Percentiles rank a stretch among this genome's conserved stretches.
Evolutionary conservation across 1,284 basidiomycete species (phyloP).

Genomic region (Cutaneotrichosporon daszewskae): DNA sequence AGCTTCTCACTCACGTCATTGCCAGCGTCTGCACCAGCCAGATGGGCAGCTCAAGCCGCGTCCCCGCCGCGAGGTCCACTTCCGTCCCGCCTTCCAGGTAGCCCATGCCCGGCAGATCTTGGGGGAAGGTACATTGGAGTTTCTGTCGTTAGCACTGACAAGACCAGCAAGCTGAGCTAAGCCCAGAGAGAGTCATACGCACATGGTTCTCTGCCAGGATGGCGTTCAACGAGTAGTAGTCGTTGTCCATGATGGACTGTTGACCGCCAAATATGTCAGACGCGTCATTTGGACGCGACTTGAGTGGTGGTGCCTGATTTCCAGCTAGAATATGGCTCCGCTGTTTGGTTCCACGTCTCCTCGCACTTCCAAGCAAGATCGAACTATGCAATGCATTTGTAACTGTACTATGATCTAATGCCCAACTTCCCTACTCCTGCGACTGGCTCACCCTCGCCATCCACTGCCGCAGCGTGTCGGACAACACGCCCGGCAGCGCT

Average conservation of each 20-base stretch:
- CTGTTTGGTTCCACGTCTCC: no score
- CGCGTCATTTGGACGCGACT: constrained; percentile 5
- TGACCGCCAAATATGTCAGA: not conserved
- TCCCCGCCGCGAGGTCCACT: constrained; percentile 64
- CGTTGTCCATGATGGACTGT: constrained; percentile 76
- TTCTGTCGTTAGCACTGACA: constrained; percentile 53
- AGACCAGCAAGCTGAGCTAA: not conserved
- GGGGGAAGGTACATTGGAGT: constrained; percentile 81
- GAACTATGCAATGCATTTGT: constrained; percentile 8
- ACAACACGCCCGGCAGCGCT: constrained; percentile 82
- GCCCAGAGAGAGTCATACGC: constrained; percentile 13
- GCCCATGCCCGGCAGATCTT: constrained; percentile 76
- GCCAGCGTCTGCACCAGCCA: constrained; percentile 81
- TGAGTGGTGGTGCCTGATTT: no score
- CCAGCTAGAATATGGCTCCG: no score
- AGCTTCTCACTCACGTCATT: constrained; percentile 70
- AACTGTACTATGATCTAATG: not conserved
- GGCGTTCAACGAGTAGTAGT: constrained; percentile 80
- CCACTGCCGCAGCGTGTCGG: constrained; percentile 86
- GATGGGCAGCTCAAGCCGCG: constrained; percentile 72
- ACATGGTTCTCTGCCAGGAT: constrained; percentile 87
- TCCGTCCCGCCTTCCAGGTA: constrained; percentile 78
- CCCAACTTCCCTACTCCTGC: constrained; percentile 31
- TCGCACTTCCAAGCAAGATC: no score
- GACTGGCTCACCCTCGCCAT: constrained; percentile 46